These are phyloP conservation scores for Ogataea dorogensis DNA, from an alignment of 805 yeast genomes.

Conservation along the genomic window DNA sequence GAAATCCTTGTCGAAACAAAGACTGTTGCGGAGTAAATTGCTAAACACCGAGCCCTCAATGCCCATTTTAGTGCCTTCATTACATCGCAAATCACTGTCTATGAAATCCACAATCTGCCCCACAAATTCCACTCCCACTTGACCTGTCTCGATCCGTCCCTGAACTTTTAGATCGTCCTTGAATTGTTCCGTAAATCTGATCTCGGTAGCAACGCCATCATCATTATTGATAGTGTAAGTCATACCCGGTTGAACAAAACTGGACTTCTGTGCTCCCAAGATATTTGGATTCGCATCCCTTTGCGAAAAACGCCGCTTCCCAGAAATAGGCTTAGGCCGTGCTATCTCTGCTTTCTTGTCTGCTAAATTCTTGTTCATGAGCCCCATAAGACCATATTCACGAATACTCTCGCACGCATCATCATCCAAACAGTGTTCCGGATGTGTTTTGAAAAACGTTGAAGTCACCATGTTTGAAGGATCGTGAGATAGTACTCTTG, in stretches of 20 bases:
- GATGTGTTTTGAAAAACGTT: constrained; percentile 29
- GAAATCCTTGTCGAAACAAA: constrained; percentile 28
- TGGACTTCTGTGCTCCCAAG: constrained; percentile 12
- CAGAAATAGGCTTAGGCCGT: constrained; percentile 6
- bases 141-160: constrained; percentile 26
- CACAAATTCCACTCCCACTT: constrained; percentile 22
- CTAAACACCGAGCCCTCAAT: constrained; percentile 33
- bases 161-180: constrained; percentile 13
- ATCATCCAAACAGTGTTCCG: constrained; percentile 22
- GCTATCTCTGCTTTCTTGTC: constrained; percentile 16
- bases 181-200: constrained; percentile 25
- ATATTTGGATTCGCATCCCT: constrained; percentile 5
- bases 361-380: constrained; percentile 28
- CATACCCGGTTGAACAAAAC: constrained; percentile 29
- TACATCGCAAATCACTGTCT: constrained; percentile 29
- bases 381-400: constrained; percentile 24
- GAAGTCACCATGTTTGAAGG: constrained; percentile 17
- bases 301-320: constrained; percentile 22
- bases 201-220: constrained; percentile 13
- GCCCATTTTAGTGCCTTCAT: constrained; percentile 20
- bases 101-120: constrained; percentile 34
- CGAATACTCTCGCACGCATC: constrained; percentile 21
- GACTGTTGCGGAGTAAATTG: constrained; percentile 29
- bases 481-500: constrained; percentile 23
- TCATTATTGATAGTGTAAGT: constrained; percentile 16